Percentiles rank a stretch among this genome's conserved stretches.
phyloP scores from a whole-genome alignment of 768 basidiomycete genomes.

The Mycena capillaripes region DNA sequence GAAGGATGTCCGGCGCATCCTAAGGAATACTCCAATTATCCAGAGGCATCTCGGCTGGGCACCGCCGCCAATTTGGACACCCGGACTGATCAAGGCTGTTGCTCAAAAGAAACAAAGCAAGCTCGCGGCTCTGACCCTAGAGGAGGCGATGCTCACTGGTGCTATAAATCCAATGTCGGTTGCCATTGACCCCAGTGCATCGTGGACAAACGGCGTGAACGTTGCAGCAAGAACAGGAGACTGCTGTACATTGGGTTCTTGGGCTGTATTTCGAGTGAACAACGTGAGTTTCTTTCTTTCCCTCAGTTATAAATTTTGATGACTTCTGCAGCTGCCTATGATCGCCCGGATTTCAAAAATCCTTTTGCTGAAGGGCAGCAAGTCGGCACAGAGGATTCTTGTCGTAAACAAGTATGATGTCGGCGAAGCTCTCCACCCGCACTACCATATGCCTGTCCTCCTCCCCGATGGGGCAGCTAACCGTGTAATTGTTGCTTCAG shows the following conservation, averaged over 20 bases:
- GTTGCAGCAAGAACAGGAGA: neutral
- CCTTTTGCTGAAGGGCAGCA: conserved; percentile 1
- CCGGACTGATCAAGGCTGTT: too few relatives aligned
- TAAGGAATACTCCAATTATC: too few relatives aligned
- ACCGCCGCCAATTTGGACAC: too few relatives aligned
- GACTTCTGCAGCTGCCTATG: neutral
- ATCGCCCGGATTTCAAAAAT: neutral
- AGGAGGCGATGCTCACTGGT: too few relatives aligned
- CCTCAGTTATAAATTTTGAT: neutral
- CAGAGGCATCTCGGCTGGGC: too few relatives aligned
- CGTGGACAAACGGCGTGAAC: conserved; percentile 1
- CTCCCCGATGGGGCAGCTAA: neutral
- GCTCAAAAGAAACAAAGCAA: too few relatives aligned
- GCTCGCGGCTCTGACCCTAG: too few relatives aligned
- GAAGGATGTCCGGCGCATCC: too few relatives aligned
- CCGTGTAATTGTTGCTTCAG: neutral
- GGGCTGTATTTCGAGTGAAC: conserved; percentile 19
- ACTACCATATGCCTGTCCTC: conserved; percentile 10
- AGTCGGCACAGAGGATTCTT: conserved; percentile 2
- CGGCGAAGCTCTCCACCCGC: too few relatives aligned
- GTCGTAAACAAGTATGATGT: conserved; percentile 10
- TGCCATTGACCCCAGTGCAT: neutral
- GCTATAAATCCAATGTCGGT: too few relatives aligned
- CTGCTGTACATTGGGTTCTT: conserved; percentile 1
- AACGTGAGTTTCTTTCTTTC: too few relatives aligned